A percentile compares a stretch with the other conserved stretches of the same genome.
These are phyloP conservation scores for Mallotus japonicus DNA, from an alignment of 441 rosid species.

Conservation along the genomic window DNA sequence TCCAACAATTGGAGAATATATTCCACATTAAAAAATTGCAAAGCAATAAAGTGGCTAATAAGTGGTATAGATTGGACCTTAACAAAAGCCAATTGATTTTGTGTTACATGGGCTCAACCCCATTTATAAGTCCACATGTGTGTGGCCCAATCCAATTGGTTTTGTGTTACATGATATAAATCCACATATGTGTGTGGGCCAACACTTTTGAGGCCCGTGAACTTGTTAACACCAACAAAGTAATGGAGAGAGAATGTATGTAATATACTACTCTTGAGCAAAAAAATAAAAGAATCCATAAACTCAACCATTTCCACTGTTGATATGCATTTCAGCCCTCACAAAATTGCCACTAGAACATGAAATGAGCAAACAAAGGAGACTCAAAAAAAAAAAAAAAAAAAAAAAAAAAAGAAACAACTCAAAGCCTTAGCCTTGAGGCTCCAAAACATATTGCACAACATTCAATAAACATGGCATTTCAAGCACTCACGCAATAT, in stretches of 20 bases:
- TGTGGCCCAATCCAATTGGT: too few relatives aligned
- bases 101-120: too few relatives aligned
- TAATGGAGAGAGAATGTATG: neutral
- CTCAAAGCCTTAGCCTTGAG: neutral
- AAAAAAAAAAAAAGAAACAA: neutral
- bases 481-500: conserved; percentile 4
- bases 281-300: neutral
- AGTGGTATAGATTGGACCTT: too few relatives aligned
- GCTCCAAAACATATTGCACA: neutral
- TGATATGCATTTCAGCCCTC: neutral
- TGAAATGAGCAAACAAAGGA: neutral
- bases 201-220: too few relatives aligned
- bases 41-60: too few relatives aligned
- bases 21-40: too few relatives aligned
- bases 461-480: neutral
- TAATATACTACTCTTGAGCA: neutral
- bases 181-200: too few relatives aligned
- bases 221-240: too few relatives aligned
- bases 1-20: neutral
- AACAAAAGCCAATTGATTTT: too few relatives aligned
- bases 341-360: neutral
- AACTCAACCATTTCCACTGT: neutral
- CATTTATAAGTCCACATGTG: too few relatives aligned
- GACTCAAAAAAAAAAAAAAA: too few relatives aligned
- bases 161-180: too few relatives aligned